Evolutionary conservation across 345 rosid genomes (phyloP).

Genomic region (Hibiscus mutabilis): DNA sequence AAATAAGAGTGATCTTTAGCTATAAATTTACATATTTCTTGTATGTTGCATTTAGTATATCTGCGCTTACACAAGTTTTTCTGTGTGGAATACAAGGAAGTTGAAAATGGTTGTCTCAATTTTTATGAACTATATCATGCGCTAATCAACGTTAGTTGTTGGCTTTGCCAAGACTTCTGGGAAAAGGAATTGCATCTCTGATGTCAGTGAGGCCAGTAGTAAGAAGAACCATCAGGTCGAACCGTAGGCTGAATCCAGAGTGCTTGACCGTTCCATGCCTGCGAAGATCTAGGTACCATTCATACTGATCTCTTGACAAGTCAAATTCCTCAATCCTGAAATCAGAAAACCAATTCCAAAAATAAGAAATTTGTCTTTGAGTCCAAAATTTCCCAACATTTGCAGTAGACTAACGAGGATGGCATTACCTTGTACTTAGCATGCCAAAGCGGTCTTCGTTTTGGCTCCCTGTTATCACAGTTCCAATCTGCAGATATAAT

Average conservation of each 20-base stretch:
- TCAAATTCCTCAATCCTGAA: background rate
- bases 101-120: background rate
- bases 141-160: background rate
- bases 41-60: background rate
- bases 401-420: background rate
- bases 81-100: background rate
- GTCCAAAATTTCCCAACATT: background rate
- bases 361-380: background rate
- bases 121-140: background rate
- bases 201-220: constrained; percentile 41
- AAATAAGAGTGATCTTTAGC: background rate
- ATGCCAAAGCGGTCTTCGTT: constrained; percentile 62
- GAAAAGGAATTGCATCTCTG: constrained; percentile 33
- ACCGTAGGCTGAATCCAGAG: constrained; percentile 20
- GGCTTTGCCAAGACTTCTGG: background rate
- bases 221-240: background rate
- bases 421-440: constrained; percentile 43
- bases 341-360: background rate
- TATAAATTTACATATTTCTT: background rate
- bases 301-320: constrained; percentile 47
- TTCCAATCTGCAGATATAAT: constrained; percentile 47
- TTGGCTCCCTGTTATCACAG: constrained; percentile 67
- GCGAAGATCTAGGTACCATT: constrained; percentile 79
- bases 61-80: background rate
- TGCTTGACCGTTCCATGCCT: constrained; percentile 72